A percentile compares a stretch with the other conserved stretches of the same genome.
phyloP scores from a whole-genome alignment of 768 basidiomycete genomes.

The Paxillus ammoniavirescens region DNA sequence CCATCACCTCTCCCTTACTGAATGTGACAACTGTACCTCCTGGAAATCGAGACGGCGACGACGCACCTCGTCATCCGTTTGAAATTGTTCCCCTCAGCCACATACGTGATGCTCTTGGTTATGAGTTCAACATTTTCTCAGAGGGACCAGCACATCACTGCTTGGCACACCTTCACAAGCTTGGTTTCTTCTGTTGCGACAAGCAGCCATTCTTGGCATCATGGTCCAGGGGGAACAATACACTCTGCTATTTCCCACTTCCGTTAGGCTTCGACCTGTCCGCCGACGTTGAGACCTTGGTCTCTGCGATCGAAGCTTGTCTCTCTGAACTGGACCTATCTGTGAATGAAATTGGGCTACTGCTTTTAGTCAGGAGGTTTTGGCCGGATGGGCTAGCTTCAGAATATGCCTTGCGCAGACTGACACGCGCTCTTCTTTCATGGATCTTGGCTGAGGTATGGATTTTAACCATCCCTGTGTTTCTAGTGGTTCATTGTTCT shows the following conservation, averaged over 20 bases:
- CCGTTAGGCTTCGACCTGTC: conserved; percentile 73
- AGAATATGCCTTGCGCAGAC: conserved; percentile 63
- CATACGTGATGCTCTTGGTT: conserved; percentile 56
- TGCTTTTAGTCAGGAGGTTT: conserved; percentile 64
- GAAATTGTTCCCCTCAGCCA: conserved; percentile 60
- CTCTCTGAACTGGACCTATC: conserved; percentile 69
- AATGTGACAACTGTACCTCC: conserved; percentile 36
- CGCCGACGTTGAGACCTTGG: conserved; percentile 67
- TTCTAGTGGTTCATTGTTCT: background rate
- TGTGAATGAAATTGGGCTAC: conserved; percentile 70
- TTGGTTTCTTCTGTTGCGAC: conserved; percentile 62
- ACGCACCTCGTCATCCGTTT: conserved; percentile 43
- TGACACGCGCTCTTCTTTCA: conserved; percentile 53
- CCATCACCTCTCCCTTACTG: conserved; percentile 43
- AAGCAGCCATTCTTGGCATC: conserved; percentile 9
- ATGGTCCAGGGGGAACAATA: conserved; percentile 35
- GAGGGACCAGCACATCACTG: conserved; percentile 52
- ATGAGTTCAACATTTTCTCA: conserved; percentile 55
- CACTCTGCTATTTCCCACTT: conserved; percentile 58
- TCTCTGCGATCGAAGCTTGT: conserved; percentile 69
- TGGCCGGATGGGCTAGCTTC: conserved; percentile 77
- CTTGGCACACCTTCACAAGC: conserved; percentile 57
- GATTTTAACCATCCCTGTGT: background rate
- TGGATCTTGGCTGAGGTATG: conserved; percentile 78
- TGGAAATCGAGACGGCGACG: conserved; percentile 13